These are phyloP conservation scores for Solanum etuberosum DNA, from an alignment of 257 asterid species.

Conservation along the genomic window DNA sequence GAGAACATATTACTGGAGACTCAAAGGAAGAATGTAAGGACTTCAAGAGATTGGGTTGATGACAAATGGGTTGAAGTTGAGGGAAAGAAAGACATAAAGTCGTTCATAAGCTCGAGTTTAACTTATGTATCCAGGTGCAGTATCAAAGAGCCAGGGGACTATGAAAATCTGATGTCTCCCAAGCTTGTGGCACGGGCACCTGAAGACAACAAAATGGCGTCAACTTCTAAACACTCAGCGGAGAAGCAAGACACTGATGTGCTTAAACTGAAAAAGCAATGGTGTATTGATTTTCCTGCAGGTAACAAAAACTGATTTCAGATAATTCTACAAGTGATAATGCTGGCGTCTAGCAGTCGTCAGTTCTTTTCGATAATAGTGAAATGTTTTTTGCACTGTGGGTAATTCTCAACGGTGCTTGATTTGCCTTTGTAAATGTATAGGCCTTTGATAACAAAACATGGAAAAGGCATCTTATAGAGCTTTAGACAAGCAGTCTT, in stretches of 20 bases:
- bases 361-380: background rate
- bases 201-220: background rate
- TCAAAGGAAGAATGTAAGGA: conserved; percentile 26
- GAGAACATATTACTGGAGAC: conserved; percentile 24
- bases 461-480: background rate
- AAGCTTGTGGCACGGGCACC: background rate
- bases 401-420: background rate
- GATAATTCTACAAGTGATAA: background rate
- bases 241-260: background rate
- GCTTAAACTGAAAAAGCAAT: background rate
- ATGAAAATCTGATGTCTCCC: background rate
- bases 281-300: background rate
- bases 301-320: background rate
- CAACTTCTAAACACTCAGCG: background rate
- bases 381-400: background rate
- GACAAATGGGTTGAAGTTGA: conserved; percentile 33
- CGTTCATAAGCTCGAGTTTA: conserved; percentile 7
- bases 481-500: background rate
- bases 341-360: background rate
- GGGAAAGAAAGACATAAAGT: conserved; percentile 27
- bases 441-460: background rate
- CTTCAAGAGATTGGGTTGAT: conserved; percentile 50
- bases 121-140: background rate
- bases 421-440: background rate
- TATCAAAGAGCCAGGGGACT: background rate